phyloP scores from a whole-genome alignment of 768 basidiomycete species.

The Galerina sulciceps region DNA sequence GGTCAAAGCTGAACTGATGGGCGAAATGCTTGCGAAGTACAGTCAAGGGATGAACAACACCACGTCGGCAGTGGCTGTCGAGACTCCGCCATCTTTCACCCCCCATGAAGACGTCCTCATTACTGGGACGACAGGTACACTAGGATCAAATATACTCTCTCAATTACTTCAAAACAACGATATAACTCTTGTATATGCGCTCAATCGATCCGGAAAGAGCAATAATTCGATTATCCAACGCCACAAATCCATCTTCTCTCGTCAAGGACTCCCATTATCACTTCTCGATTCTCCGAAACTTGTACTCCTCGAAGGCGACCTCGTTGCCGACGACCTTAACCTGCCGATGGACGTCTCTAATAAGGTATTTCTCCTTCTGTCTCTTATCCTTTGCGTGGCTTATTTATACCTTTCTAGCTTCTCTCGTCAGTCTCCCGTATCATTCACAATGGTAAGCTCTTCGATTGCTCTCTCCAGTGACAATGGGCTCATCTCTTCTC shows the following conservation, averaged over 20 bases:
- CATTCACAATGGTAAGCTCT: slow-evolving; percentile 22
- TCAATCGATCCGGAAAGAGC: slow-evolving; percentile 27
- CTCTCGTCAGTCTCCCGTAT: slow-evolving; percentile 27
- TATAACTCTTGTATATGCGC: slow-evolving; percentile 34
- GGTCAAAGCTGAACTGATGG: slow-evolving; percentile 16
- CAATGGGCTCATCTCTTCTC: background rate
- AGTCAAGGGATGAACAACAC: background rate
- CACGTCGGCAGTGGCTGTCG: background rate
- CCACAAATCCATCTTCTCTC: slow-evolving; percentile 1
- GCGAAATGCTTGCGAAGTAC: slow-evolving; percentile 13
- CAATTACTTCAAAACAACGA: slow-evolving; percentile 25
- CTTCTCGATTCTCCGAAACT: slow-evolving; percentile 9
- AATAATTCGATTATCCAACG: background rate
- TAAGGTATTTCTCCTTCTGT: background rate
- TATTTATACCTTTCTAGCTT: background rate
- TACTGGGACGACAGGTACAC: slow-evolving; percentile 41
- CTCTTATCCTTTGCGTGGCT: background rate
- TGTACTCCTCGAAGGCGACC: slow-evolving; percentile 34
- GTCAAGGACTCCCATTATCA: slow-evolving; percentile 13
- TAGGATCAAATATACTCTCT: slow-evolving; percentile 38
- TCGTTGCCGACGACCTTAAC: slow-evolving; percentile 26
- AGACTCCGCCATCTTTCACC: background rate
- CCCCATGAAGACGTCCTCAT: slow-evolving; percentile 27
- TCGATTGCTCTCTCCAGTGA: background rate
- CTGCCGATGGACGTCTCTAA: slow-evolving; percentile 11